Evolutionary conservation across 371 early-diverging fungal species (phyloP).

Genomic region (Mucor mucedo): DNA sequence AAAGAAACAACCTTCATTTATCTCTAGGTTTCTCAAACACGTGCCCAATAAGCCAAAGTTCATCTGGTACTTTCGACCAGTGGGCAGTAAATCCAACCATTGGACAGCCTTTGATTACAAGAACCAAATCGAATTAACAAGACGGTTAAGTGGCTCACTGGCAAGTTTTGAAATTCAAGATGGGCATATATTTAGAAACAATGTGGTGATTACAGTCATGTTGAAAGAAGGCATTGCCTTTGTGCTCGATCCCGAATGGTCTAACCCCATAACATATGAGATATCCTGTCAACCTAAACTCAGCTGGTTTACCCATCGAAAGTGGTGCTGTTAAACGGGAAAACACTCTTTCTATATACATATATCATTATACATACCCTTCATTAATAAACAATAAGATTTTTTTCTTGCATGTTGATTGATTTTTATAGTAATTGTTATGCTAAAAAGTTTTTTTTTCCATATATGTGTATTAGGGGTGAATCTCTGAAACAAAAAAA

Average conservation of each 20-base stretch:
- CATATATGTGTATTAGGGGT: too few relatives aligned
- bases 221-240: slow-evolving; percentile 24
- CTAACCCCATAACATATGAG: slow-evolving; percentile 23
- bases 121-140: slow-evolving; percentile 17
- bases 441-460: too few relatives aligned
- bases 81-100: not conserved
- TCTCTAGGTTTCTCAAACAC: too few relatives aligned
- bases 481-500: too few relatives aligned
- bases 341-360: slow-evolving; percentile 1
- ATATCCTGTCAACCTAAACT: slow-evolving; percentile 14
- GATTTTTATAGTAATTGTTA: too few relatives aligned
- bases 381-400: too few relatives aligned
- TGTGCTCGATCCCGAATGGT: slow-evolving; percentile 24
- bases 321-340: too few relatives aligned
- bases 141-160: not conserved
- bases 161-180: slow-evolving; percentile 16
- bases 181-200: slow-evolving; percentile 5
- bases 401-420: too few relatives aligned
- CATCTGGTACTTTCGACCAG: slow-evolving; percentile 16
- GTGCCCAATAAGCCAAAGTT: not conserved
- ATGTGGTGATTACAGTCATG: slow-evolving; percentile 12
- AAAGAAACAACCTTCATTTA: too few relatives aligned
- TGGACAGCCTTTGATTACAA: slow-evolving; percentile 22
- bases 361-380: not conserved
- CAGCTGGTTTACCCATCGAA: not conserved